Conservation (phyloP, 1,284 basidiomycete genomes). For the Flammula alnicola region DNA sequence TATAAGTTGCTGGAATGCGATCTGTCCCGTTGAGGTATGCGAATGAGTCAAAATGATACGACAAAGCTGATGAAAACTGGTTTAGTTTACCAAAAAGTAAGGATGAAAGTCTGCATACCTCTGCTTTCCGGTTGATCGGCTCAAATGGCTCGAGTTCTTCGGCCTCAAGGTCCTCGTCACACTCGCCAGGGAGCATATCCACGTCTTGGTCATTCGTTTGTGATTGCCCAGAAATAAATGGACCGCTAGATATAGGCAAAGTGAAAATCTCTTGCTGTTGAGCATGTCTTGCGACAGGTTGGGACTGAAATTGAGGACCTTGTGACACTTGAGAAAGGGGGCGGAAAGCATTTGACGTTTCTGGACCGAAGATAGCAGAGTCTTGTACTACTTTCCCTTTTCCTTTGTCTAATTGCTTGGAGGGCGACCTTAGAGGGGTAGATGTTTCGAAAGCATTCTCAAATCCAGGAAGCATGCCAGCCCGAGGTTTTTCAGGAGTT, state of each 20-base stretch:
- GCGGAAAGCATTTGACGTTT: conserved; percentile 9
- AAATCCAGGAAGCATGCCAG: conserved; percentile 49
- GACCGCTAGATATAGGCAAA: conserved; percentile 1
- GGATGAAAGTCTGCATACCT: conserved; percentile 45
- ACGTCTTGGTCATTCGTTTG: conserved; percentile 25
- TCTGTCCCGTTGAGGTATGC: conserved; percentile 36
- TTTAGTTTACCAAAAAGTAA: conserved; percentile 1
- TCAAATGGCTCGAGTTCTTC: conserved; percentile 40
- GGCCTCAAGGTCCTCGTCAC: conserved; percentile 24
- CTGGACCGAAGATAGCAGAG: conserved; percentile 12
- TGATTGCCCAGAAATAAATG: conserved; percentile 1
- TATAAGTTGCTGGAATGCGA: conserved; percentile 64
- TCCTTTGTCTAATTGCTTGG: conserved; percentile 24
- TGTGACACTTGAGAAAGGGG: conserved; percentile 9
- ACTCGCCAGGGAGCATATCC: conserved; percentile 30
- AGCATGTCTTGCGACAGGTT: conserved; percentile 1
- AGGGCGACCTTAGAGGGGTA: conserved; percentile 36
- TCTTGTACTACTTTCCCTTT: conserved; percentile 28
- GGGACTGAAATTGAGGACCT: conserved; percentile 11
- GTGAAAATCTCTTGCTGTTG: conserved; percentile 2
- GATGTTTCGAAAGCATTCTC: conserved; percentile 50
- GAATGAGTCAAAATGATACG: conserved; percentile 63
- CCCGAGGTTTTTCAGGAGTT: conserved; percentile 39
- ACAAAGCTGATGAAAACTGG: conserved; percentile 48
- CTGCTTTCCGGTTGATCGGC: conserved; percentile 53